Evolutionary conservation across 1,139 yeast genomes (phyloP), one percentile per base, ranked within the genome.

Genomic region (Yamadazyma kanchanaburiensis): DNA sequence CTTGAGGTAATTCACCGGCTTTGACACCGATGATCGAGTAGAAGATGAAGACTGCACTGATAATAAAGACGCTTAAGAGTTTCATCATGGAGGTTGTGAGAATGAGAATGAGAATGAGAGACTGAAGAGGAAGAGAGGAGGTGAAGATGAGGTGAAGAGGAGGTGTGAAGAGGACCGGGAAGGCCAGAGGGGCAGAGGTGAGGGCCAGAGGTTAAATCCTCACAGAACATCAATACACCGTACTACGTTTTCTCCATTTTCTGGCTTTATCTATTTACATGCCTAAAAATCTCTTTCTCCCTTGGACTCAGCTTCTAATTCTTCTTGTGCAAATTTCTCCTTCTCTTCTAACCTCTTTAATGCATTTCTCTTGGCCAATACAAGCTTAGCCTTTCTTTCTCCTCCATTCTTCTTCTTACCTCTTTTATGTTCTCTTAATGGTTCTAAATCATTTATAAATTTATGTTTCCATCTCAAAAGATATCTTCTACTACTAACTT

Each of bases 331-430:
- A 45, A 49, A 53, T 27, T 38, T 45, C 39, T 63, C 69, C 41
- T 51, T 59, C 37, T 62, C 65, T 43, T 62, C 69, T 37, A 58
- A 48, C 48, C 79, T 69, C 44, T 75, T 64, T 42, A 78, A 70
- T n/a, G 86, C 84, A 32, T 67, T 64, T 64, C 77, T 70, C 55
- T 77, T 80, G 12, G 95, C 95, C 35, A 72, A 59, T 31, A 74
- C 78, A 25, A 82, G 80, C 50, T 72, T 76, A 38, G 83, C 72
- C 47, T 80, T 83, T 55, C 96, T 75, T 59, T 88, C 96, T 51
- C 96, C 96, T 22, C 96, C 96, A 47, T 77, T 68, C 74, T 80
- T 80, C 73, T 88, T 89, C 60, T 65, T 74, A 11, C 94, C 88
- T 43, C 68, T 58, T 46, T 73, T 74, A 44, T 77, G 72, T 49